Evolutionary conservation across 2,329 filamentous ascomycete species (phyloP).

Genomic region (Talaromyces pinophilus): DNA sequence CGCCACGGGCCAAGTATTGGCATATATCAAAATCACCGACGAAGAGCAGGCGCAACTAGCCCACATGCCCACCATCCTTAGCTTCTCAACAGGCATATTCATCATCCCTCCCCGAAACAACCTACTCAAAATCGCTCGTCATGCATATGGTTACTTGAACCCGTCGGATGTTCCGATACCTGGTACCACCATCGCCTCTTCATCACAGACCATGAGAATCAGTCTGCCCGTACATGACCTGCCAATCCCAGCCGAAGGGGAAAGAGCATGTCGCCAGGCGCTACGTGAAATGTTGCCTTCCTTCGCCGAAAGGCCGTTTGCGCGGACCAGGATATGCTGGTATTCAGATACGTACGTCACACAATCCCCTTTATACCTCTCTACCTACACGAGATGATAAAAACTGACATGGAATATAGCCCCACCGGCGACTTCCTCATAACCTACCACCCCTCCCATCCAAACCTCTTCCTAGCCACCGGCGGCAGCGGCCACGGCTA

Average conservation of each 20-base stretch:
- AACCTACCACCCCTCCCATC: constrained; percentile 65
- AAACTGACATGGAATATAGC: constrained; percentile 27
- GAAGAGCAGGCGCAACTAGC: constrained; percentile 67
- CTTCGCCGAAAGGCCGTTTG: constrained; percentile 62
- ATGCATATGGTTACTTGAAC: constrained; percentile 66
- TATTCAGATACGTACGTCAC: constrained; percentile 66
- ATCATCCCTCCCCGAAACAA: constrained; percentile 56
- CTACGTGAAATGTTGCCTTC: constrained; percentile 63
- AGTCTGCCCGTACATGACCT: constrained; percentile 43
- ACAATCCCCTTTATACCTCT: not conserved
- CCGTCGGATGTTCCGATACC: constrained; percentile 38
- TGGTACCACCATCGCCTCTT: constrained; percentile 14
- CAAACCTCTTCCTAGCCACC: constrained; percentile 53
- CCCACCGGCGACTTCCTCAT: constrained; percentile 70
- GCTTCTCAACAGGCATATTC: constrained; percentile 54
- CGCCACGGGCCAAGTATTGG: constrained; percentile 79
- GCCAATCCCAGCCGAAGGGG: constrained; percentile 57
- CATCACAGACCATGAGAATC: constrained; percentile 35
- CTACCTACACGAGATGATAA: not conserved
- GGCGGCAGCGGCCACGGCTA: constrained; percentile 57
- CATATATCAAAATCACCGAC: constrained; percentile 72
- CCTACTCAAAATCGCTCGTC: constrained; percentile 69
- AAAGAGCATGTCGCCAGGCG: constrained; percentile 61
- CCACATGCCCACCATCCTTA: constrained; percentile 64
- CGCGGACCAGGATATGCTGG: constrained; percentile 68